Evolutionary conservation across 352 stramenopile species (phyloP).

Genomic region (Vaucheria bursata): DNA sequence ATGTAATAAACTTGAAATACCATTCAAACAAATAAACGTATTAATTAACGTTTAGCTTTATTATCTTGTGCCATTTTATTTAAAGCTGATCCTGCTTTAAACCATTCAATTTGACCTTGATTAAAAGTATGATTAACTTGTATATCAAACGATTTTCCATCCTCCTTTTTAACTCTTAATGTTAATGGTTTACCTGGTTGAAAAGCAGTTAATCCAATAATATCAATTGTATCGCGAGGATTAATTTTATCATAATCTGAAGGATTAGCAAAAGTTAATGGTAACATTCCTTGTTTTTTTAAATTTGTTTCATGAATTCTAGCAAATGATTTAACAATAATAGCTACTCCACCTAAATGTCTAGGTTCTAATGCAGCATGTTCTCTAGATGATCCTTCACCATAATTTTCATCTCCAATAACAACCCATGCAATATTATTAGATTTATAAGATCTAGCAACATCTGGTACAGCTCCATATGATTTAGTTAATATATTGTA

Average conservation of each 20-base stretch:
- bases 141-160: conserved; percentile 63
- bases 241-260: conserved; percentile 82
- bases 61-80: conserved; percentile 75
- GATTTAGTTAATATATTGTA: no score
- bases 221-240: conserved; percentile 51
- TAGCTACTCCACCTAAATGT: conserved; percentile 72
- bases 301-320: conserved; percentile 88
- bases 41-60: no score
- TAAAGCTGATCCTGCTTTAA: conserved; percentile 79
- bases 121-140: conserved; percentile 86
- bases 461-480: conserved; percentile 68
- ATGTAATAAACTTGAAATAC: no score
- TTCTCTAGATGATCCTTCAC: conserved; percentile 78
- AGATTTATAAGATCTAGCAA: conserved; percentile 78
- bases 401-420: conserved; percentile 85
- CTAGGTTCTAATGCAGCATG: conserved; percentile 78
- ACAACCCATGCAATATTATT: conserved; percentile 75
- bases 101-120: conserved; percentile 84
- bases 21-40: no score
- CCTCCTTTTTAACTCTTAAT: conserved; percentile 62
- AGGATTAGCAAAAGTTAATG: conserved; percentile 77
- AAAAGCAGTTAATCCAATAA: conserved; percentile 70
- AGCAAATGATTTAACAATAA: conserved; percentile 83
- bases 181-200: conserved; percentile 71
- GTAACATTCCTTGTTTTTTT: conserved; percentile 89